These are phyloP conservation scores for Bonia amplexicaulis DNA, from an alignment of 176 grass and related monocot genomes.

Conservation along the genomic window DNA sequence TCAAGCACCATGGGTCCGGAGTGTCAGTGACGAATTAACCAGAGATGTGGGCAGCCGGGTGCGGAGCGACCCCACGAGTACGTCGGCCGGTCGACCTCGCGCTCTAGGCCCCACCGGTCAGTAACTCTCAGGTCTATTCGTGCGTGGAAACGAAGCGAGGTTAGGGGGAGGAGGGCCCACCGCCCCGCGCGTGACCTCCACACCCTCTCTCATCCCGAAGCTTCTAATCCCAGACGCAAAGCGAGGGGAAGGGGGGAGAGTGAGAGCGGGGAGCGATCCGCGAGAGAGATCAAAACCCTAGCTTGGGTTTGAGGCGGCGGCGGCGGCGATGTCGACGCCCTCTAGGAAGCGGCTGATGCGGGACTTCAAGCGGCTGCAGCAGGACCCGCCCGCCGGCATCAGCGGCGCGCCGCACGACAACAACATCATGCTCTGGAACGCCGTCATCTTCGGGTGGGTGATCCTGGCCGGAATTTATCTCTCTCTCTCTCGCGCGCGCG, in stretches of 20 bases:
- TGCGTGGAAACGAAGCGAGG: slow-evolving; percentile 24
- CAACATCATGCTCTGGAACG: slow-evolving; percentile 99
- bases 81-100: neutral
- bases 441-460: slow-evolving; percentile 87
- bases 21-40: neutral
- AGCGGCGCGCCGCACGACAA: slow-evolving; percentile 92
- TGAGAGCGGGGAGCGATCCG: neutral
- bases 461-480: neutral
- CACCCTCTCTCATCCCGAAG: neutral
- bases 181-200: neutral
- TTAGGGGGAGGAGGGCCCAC: neutral
- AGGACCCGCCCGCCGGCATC: slow-evolving; percentile 93
- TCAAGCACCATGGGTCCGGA: neutral
- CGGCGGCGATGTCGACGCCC: slow-evolving; percentile 80
- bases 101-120: neutral
- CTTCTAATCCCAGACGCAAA: slow-evolving; percentile 27
- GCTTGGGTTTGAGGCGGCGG: slow-evolving; percentile 17
- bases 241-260: neutral
- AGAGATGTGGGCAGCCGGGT: neutral
- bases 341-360: slow-evolving; percentile 98
- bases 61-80: neutral
- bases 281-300: slow-evolving; percentile 26
- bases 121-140: neutral
- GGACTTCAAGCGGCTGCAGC: slow-evolving; percentile 96
- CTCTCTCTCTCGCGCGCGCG: too few relatives aligned